A percentile compares a stretch with the other conserved stretches of the same genome.
Evolutionary conservation across 1,284 basidiomycete species (phyloP).

Genomic region (Cystobasidium slooffiae): DNA sequence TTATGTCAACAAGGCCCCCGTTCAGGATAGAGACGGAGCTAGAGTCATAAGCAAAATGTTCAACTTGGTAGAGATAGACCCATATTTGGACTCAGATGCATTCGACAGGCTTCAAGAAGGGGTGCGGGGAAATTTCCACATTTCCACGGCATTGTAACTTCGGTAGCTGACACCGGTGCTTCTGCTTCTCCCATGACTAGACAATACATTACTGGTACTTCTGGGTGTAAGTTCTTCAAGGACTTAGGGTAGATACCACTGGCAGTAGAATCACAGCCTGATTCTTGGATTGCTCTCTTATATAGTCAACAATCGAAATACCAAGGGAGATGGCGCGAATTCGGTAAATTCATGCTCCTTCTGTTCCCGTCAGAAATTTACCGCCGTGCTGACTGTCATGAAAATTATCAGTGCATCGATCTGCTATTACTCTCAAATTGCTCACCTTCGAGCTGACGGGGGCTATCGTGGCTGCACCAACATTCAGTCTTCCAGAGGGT

Average conservation of each 20-base stretch:
- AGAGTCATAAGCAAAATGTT: conserved; percentile 27
- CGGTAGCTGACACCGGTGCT: background rate
- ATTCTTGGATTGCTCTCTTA: background rate
- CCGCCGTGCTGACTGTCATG: background rate
- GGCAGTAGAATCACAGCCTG: background rate
- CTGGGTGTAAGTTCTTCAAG: conserved; percentile 25
- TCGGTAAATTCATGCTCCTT: conserved; percentile 84
- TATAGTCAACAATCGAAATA: conserved; percentile 64
- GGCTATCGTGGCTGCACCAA: conserved; percentile 88
- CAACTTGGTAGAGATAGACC: conserved; percentile 16
- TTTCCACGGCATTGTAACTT: background rate
- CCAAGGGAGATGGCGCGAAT: conserved; percentile 89
- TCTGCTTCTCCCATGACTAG: background rate
- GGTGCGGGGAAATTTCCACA: conserved; percentile 7
- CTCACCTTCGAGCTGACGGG: conserved; percentile 82
- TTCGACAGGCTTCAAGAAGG: conserved; percentile 19
- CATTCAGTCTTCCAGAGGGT: conserved; percentile 87
- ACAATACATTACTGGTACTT: conserved; percentile 34
- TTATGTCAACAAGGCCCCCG: conserved; percentile 32
- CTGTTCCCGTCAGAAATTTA: conserved; percentile 53
- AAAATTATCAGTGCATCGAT: background rate
- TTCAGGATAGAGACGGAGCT: conserved; percentile 32
- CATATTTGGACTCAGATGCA: conserved; percentile 5
- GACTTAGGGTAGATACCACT: background rate
- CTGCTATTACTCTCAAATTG: conserved; percentile 56